Evolutionary conservation across 805 yeast genomes (phyloP).

Genomic region (Kuraishia floccosa): DNA sequence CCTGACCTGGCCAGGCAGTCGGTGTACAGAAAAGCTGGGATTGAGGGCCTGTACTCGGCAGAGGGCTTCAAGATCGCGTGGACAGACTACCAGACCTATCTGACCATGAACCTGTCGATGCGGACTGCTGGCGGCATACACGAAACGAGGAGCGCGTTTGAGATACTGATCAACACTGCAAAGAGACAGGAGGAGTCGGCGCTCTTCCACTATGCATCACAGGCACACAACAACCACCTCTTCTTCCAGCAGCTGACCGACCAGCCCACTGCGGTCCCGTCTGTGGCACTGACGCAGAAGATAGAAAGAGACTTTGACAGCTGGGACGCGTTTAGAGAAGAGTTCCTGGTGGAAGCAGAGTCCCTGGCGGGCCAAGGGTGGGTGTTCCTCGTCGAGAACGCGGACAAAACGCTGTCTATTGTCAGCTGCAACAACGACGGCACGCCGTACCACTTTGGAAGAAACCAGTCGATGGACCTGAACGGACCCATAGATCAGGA

Average conservation of each 20-base stretch:
- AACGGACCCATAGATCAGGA: constrained; percentile 57
- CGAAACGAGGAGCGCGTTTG: constrained; percentile 68
- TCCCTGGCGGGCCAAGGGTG: constrained; percentile 59
- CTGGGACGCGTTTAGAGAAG: constrained; percentile 39
- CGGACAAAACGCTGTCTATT: constrained; percentile 45
- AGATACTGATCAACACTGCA: constrained; percentile 56
- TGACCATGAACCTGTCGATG: constrained; percentile 48
- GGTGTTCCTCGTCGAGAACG: constrained; percentile 59
- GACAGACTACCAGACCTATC: constrained; percentile 65
- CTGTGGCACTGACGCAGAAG: constrained; percentile 14
- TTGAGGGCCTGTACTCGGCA: constrained; percentile 53
- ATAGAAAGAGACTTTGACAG: constrained; percentile 27
- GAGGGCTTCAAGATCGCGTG: constrained; percentile 67
- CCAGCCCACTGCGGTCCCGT: constrained; percentile 2
- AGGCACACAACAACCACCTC: constrained; percentile 85
- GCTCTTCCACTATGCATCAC: constrained; percentile 82
- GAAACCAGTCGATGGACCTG: constrained; percentile 64
- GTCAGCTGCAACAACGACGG: constrained; percentile 61
- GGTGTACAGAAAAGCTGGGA: constrained; percentile 31
- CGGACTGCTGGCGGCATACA: constrained; percentile 69
- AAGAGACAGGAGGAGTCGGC: constrained; percentile 54
- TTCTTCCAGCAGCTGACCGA: constrained; percentile 53
- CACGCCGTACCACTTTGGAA: constrained; percentile 60
- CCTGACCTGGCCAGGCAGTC: constrained; percentile 40
- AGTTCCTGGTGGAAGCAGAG: constrained; percentile 39